Conservation (phyloP, 139 green algal species). For the Desmodesmus armatus region DNA sequence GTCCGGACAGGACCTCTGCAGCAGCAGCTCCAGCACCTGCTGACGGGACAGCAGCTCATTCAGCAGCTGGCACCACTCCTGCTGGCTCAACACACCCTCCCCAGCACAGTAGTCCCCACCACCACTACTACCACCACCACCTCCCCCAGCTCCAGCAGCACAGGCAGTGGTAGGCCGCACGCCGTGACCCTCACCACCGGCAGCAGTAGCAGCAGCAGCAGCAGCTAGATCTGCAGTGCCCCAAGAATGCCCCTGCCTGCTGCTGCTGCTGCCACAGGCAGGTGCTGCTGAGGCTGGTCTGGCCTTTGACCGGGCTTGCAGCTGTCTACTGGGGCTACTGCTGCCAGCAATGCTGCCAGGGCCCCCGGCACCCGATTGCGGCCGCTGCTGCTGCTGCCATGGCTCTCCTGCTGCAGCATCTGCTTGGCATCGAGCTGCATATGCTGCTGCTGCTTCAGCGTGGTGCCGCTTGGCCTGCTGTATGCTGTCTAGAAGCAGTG, state of each 20-base stretch:
- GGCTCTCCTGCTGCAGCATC: neutral
- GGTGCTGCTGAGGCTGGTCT: no score
- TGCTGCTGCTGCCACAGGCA: constrained; percentile 5
- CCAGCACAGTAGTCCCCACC: no score
- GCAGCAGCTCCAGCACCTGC: constrained; percentile 39
- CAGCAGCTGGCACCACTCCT: neutral
- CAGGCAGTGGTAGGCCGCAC: no score
- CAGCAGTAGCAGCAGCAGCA: no score
- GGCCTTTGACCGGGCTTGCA: no score
- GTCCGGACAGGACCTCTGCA: constrained; percentile 4
- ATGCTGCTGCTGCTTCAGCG: neutral
- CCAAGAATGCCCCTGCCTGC: no score
- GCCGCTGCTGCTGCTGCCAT: neutral
- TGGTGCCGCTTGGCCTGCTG: constrained; percentile 28
- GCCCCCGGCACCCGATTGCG: no score
- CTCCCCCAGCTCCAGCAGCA: no score
- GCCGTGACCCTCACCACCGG: no score
- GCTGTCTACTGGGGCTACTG: neutral
- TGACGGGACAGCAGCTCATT: neutral
- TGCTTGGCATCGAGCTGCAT: neutral
- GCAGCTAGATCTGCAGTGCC: no score
- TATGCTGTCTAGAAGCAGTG: constrained; percentile 33
- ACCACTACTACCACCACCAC: no score
- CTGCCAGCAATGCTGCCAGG: neutral
- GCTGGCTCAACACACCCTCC: no score